phyloP scores from a whole-genome alignment of 2,329 filamentous ascomycete species.

The Trichoderma afroharzianum region DNA sequence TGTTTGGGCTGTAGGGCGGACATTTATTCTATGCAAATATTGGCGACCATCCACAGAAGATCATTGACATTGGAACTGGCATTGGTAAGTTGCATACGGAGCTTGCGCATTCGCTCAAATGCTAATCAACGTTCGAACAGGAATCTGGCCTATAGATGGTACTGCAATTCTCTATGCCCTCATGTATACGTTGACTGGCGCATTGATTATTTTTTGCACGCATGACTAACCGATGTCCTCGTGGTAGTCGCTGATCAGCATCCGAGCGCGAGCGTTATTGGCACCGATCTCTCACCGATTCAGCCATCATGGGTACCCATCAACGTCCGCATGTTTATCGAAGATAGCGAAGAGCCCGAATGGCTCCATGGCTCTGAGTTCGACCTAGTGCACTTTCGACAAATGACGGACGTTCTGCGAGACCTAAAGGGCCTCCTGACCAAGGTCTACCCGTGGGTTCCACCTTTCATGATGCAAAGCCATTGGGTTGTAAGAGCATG shows the following conservation, averaged over 20 bases:
- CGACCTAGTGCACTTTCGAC: constrained; percentile 54
- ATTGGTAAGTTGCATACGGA: constrained; percentile 35
- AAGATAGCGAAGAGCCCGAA: constrained; percentile 55
- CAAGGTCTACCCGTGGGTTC: constrained; percentile 33
- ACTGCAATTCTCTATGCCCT: background rate
- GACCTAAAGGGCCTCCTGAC: constrained; percentile 47
- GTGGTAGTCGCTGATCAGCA: constrained; percentile 39
- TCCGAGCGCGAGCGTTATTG: constrained; percentile 39
- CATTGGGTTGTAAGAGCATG: too few relatives aligned
- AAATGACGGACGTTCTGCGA: constrained; percentile 48
- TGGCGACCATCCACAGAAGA: constrained; percentile 37
- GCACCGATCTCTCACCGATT: constrained; percentile 44
- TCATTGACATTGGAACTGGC: constrained; percentile 49
- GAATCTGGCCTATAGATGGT: constrained; percentile 54
- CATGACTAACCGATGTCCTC: background rate
- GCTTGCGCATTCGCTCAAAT: background rate
- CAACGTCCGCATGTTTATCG: constrained; percentile 60
- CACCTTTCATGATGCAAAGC: background rate
- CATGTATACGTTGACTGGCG: background rate
- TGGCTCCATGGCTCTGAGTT: constrained; percentile 53
- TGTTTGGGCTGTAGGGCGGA: constrained; percentile 30
- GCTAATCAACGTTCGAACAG: constrained; percentile 22
- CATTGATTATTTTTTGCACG: constrained; percentile 13
- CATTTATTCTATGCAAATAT: constrained; percentile 40
- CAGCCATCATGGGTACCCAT: constrained; percentile 50